These are phyloP conservation scores for Populus euphratica DNA, from an alignment of 345 rosid genomes.

Conservation along the genomic window DNA sequence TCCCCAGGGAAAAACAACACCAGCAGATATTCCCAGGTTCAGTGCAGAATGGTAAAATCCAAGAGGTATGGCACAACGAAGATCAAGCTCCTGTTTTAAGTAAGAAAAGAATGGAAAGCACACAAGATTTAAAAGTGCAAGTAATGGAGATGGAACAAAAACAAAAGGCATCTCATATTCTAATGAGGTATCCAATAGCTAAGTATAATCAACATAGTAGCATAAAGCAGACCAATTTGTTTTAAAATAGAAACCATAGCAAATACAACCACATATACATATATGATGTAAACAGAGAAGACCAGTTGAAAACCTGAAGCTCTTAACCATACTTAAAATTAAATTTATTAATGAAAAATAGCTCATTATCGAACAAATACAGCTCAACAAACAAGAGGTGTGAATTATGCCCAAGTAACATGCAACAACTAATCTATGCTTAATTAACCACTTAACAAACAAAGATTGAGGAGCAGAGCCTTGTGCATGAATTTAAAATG, in stretches of 20 bases:
- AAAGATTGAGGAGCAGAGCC: not conserved
- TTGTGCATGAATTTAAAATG: not conserved
- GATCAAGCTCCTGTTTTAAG: slow-evolving; percentile 68
- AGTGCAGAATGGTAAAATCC: slow-evolving; percentile 70
- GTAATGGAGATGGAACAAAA: not conserved
- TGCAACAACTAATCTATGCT: not conserved
- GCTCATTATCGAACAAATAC: not conserved
- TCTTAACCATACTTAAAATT: no score
- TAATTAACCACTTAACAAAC: not conserved
- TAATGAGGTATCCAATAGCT: not conserved
- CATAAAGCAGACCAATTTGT: not conserved
- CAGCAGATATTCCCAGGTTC: slow-evolving; percentile 73
- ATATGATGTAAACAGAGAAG: no score
- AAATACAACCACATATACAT: not conserved
- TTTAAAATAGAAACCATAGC: not conserved
- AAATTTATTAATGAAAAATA: not conserved
- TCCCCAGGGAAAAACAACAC: slow-evolving; percentile 78
- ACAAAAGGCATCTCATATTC: not conserved
- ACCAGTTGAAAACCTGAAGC: not conserved
- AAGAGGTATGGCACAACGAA: slow-evolving; percentile 76
- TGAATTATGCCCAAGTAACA: not conserved
- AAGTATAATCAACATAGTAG: not conserved
- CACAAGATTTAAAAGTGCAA: not conserved
- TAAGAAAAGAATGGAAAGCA: not conserved
- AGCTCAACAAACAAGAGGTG: not conserved